A percentile compares a stretch with the other conserved stretches of the same genome.
These are phyloP conservation scores for Podosphaera aphanis DNA, from an alignment of 2,329 filamentous ascomycete genomes.

Conservation along the genomic window DNA sequence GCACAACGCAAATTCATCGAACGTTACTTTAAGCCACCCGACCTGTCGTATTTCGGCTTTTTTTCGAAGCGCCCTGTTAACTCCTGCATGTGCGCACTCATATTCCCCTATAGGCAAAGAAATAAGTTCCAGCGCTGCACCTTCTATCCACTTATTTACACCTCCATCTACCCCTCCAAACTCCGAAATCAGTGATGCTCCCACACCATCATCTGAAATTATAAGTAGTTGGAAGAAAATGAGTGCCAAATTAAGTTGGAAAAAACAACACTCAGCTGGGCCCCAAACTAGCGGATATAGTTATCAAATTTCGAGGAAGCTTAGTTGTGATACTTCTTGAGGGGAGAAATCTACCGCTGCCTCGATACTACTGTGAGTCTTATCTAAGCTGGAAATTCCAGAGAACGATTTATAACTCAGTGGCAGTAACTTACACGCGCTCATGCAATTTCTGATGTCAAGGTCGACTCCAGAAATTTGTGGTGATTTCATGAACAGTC, in stretches of 20 bases:
- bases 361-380: too few species aligned
- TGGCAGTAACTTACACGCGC: too few species aligned
- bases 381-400: too few species aligned
- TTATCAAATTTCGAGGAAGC: too few species aligned
- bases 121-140: background rate
- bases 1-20: background rate
- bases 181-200: conserved; percentile 9
- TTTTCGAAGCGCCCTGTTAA: conserved; percentile 34
- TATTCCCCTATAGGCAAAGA: conserved; percentile 22
- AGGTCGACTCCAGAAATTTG: too few species aligned
- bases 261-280: conserved; percentile 23
- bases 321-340: too few species aligned
- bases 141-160: background rate
- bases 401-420: too few species aligned
- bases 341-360: too few species aligned
- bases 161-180: conserved; percentile 9
- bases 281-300: background rate
- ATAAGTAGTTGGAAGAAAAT: conserved; percentile 42
- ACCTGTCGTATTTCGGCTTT: background rate
- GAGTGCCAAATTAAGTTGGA: conserved; percentile 34
- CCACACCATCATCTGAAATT: conserved; percentile 7
- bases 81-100: conserved; percentile 50
- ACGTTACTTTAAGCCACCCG: too few species aligned
- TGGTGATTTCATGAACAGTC: too few species aligned
- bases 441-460: too few species aligned